phyloP scores from a whole-genome alignment of 345 rosid genomes.

The Euphorbia peplus region DNA sequence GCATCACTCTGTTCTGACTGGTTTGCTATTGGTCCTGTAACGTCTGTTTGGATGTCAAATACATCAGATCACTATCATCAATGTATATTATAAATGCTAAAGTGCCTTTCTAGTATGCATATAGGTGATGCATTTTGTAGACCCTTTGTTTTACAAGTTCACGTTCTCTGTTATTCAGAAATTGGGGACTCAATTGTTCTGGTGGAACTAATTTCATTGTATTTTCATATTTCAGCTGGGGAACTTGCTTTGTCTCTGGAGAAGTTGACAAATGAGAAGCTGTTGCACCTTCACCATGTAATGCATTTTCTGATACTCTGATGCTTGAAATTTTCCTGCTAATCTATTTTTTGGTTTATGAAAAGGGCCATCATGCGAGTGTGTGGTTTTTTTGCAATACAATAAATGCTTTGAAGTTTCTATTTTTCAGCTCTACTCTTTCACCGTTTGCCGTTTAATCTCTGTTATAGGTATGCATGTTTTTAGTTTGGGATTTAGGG shows the following conservation, averaged over 20 bases:
- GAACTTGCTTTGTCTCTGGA: slow-evolving; percentile 34
- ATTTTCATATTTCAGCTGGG: slow-evolving; percentile 22
- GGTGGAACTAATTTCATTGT: background rate
- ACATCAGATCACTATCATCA: background rate
- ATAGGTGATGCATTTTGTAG: background rate
- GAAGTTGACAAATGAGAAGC: slow-evolving; percentile 29
- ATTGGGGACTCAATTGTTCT: background rate
- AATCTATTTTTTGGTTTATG: background rate
- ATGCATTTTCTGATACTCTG: slow-evolving; percentile 4
- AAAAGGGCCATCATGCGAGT: too few species aligned
- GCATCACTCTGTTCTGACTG: too few species aligned
- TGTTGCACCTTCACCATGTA: slow-evolving; percentile 25
- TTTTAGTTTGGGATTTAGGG: too few species aligned
- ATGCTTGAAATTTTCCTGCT: background rate
- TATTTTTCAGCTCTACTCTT: too few species aligned
- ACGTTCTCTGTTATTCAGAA: background rate
- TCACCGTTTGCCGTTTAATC: too few species aligned
- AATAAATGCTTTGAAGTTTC: background rate
- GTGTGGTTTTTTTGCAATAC: background rate
- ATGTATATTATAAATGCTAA: background rate
- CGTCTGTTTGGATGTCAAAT: background rate
- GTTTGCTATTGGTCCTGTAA: too few species aligned
- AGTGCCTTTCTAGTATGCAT: background rate
- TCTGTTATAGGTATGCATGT: too few species aligned
- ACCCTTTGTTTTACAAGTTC: background rate